Evolutionary conservation across 805 yeast genomes (phyloP).

Genomic region (Saturnispora galanensis): DNA sequence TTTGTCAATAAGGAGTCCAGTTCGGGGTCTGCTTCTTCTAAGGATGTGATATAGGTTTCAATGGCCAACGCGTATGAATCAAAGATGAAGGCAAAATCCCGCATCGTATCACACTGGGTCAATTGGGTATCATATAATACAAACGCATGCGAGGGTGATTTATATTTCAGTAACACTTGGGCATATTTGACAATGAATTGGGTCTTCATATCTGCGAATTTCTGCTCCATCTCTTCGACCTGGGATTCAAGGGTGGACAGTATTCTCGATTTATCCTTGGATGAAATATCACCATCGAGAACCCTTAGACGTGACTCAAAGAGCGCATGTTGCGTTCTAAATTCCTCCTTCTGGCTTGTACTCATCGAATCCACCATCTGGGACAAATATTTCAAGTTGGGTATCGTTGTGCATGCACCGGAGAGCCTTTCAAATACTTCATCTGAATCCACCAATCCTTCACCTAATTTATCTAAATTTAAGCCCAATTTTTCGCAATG

Average conservation of each 20-base stretch:
- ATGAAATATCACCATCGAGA: no score
- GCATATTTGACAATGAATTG: slow-evolving; percentile 40
- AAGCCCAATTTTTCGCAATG: not conserved
- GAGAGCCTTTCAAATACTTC: slow-evolving; percentile 4
- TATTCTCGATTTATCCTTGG: no score
- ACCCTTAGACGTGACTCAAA: no score
- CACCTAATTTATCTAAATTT: not conserved
- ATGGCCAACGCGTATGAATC: slow-evolving; percentile 55
- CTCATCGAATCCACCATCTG: no score
- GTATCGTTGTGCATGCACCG: not conserved
- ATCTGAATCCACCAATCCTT: slow-evolving; percentile 3
- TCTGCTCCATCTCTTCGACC: slow-evolving; percentile 27
- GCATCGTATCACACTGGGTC: slow-evolving; percentile 35
- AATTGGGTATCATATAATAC: slow-evolving; percentile 42
- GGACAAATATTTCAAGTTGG: no score
- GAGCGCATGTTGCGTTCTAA: no score
- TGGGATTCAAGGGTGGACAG: slow-evolving; percentile 12
- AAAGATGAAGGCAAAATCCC: slow-evolving; percentile 55
- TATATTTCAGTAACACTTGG: slow-evolving; percentile 33
- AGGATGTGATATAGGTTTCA: slow-evolving; percentile 25
- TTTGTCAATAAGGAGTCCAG: slow-evolving; percentile 29
- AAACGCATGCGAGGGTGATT: slow-evolving; percentile 30
- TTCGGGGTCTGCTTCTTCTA: not conserved
- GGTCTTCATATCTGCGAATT: slow-evolving; percentile 54
- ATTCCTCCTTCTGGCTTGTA: no score